These are phyloP conservation scores for Eucalyptus tenuipes DNA, from an alignment of 345 rosid genomes.

Conservation along the genomic window DNA sequence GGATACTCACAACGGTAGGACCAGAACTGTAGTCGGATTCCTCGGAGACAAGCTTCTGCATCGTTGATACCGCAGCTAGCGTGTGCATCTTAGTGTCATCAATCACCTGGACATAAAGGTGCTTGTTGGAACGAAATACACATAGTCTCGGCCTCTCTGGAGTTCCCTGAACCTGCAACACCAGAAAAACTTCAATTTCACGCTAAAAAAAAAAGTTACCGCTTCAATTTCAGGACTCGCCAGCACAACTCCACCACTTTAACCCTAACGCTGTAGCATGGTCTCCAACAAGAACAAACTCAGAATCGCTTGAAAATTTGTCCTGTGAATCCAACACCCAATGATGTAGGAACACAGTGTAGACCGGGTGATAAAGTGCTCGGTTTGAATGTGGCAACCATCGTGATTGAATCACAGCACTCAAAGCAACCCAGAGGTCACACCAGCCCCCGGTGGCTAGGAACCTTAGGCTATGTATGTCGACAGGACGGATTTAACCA, in stretches of 20 bases:
- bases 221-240: background rate
- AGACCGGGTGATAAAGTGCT: background rate
- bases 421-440: background rate
- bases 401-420: background rate
- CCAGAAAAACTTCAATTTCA: background rate
- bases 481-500: background rate
- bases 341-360: background rate
- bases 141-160: conserved; percentile 4
- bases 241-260: background rate
- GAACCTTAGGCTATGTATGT: background rate
- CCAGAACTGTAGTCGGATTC: conserved; percentile 52
- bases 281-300: background rate
- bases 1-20: conserved; percentile 71
- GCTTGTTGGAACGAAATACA: conserved; percentile 87
- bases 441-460: background rate
- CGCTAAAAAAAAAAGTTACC: background rate
- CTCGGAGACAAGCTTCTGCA: conserved; percentile 60
- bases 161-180: too few species aligned
- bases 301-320: background rate
- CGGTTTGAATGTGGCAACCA: background rate
- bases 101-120: conserved; percentile 83
- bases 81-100: conserved; percentile 99
- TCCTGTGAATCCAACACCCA: background rate
- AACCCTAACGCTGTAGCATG: background rate
- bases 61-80: conserved; percentile 79